phyloP scores from a whole-genome alignment of 225 moss, liverwort and hornwort species.

The Pseudisothecium myosuroides region DNA sequence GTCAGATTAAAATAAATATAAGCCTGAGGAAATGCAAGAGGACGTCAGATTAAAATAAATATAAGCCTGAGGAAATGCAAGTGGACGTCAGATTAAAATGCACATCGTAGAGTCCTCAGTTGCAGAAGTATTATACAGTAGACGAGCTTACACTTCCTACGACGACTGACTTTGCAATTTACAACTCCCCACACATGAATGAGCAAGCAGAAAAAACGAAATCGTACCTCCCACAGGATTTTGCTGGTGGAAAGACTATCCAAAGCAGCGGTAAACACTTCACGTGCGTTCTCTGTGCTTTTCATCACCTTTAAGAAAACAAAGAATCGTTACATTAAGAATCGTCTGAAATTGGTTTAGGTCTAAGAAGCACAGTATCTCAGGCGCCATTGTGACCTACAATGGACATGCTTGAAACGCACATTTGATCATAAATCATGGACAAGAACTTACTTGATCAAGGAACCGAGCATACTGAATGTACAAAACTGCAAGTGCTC shows the following conservation, averaged over 20 bases:
- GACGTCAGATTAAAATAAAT: neutral
- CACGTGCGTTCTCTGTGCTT: slow-evolving; percentile 59
- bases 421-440: neutral
- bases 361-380: neutral
- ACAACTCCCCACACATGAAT: neutral
- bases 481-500: slow-evolving; percentile 54
- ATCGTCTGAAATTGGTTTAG: neutral
- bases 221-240: slow-evolving; percentile 72
- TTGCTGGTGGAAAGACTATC: slow-evolving; percentile 71
- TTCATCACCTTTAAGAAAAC: slow-evolving; percentile 36
- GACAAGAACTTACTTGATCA: slow-evolving; percentile 46
- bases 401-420: neutral
- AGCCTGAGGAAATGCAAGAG: neutral
- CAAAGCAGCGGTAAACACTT: slow-evolving; percentile 47
- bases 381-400: neutral
- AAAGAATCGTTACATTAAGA: neutral
- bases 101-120: neutral
- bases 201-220: neutral
- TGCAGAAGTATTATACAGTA: neutral
- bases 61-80: too few relatives aligned
- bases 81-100: neutral
- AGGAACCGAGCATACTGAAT: slow-evolving; percentile 92
- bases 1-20: neutral
- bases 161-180: neutral
- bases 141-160: neutral